These are phyloP conservation scores for Russula sp. DNA, from an alignment of 768 basidiomycete species.

Conservation along the genomic window DNA sequence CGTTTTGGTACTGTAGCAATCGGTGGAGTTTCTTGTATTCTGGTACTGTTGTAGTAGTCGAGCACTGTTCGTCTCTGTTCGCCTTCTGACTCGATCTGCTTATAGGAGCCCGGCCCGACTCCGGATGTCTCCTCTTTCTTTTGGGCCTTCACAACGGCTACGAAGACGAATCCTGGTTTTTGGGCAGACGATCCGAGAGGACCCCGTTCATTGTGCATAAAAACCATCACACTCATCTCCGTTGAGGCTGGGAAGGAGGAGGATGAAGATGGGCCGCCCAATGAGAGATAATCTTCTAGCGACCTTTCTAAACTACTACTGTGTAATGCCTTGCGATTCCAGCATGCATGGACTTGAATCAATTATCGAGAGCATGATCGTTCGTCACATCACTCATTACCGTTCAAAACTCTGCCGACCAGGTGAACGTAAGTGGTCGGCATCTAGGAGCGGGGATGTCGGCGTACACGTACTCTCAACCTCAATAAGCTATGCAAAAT, in stretches of 20 bases:
- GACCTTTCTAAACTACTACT: background rate
- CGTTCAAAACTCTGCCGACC: too few species aligned
- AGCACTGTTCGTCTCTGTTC: background rate
- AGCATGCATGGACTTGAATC: background rate
- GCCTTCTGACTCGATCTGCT: background rate
- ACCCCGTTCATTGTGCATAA: too few species aligned
- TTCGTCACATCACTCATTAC: too few species aligned
- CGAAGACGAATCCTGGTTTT: too few species aligned
- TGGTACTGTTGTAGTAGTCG: background rate
- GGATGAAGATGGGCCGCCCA: background rate
- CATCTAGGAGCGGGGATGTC: too few species aligned
- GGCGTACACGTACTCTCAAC: too few species aligned
- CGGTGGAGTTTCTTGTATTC: background rate
- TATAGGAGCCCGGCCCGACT: background rate
- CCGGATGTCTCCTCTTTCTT: background rate
- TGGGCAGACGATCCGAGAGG: too few species aligned
- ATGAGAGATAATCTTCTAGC: background rate
- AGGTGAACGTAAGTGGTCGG: too few species aligned
- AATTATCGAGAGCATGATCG: too few species aligned
- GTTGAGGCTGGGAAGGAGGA: background rate
- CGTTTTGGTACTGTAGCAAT: background rate
- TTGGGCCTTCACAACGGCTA: too few species aligned
- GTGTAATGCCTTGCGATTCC: constrained; percentile 1
- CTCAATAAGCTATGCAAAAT: too few species aligned
- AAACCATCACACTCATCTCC: background rate